phyloP scores from a whole-genome alignment of 2,329 filamentous ascomycete species.

The Neonectria neomacrospora region DNA sequence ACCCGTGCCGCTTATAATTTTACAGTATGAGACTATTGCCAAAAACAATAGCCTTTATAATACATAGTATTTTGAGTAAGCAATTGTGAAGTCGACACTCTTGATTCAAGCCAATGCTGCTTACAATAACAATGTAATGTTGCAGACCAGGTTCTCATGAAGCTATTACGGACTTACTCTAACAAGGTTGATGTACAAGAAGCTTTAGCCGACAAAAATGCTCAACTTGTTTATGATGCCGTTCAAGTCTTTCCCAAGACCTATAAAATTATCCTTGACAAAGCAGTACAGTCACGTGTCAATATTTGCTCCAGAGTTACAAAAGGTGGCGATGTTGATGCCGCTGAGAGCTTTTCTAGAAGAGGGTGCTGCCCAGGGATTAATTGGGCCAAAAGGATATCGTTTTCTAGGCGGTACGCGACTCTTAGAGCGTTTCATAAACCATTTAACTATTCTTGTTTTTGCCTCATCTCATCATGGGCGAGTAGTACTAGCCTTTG shows the following conservation, averaged over 20 bases:
- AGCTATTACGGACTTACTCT: conserved; percentile 73
- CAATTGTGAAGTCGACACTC: conserved; percentile 15
- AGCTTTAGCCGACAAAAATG: conserved; percentile 78
- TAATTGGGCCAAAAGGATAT: conserved; percentile 90
- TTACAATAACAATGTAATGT: conserved; percentile 76
- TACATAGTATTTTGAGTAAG: conserved; percentile 86
- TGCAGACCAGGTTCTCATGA: conserved; percentile 85
- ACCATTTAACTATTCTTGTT: too few species aligned
- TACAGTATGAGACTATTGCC: conserved; percentile 85
- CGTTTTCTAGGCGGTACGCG: conserved; percentile 67
- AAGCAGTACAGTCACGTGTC: conserved; percentile 83
- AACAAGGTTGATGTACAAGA: conserved; percentile 84
- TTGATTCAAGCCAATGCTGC: not conserved
- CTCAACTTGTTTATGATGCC: conserved; percentile 77
- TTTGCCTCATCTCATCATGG: too few species aligned
- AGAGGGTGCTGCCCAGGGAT: conserved; percentile 72
- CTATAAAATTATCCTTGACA: conserved; percentile 83
- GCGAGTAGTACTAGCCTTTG: too few species aligned
- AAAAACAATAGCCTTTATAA: conserved; percentile 98
- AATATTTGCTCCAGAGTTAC: conserved; percentile 91
- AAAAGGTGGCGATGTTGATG: conserved; percentile 69
- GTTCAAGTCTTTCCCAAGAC: conserved; percentile 78
- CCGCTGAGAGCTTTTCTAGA: conserved; percentile 81
- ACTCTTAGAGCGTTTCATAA: too few species aligned
- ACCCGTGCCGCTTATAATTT: conserved; percentile 82